Percentiles rank a stretch among this genome's conserved stretches.
Conservation (phyloP, 1,284 basidiomycete genomes). For the Ceratobasidium theobromae region DNA sequence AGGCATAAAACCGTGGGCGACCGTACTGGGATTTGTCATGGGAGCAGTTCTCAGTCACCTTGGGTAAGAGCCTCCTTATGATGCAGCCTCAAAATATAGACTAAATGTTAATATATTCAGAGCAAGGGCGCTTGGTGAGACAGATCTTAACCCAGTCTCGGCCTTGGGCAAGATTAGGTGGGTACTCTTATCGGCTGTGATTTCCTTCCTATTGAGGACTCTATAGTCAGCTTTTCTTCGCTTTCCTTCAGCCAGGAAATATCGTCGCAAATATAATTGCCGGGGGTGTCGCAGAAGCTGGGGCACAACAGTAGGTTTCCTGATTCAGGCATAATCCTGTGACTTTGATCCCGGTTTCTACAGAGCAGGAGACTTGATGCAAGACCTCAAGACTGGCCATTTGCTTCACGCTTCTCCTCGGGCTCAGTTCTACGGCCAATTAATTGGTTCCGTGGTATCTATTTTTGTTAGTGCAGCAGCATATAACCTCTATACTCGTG, state of each 20-base stretch:
- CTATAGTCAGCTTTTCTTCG: conserved; percentile 82
- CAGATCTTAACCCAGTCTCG: conserved; percentile 90
- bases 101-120: conserved; percentile 45
- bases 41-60: conserved; percentile 85
- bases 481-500: conserved; percentile 83
- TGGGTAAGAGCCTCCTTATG: conserved; percentile 69
- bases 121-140: conserved; percentile 89
- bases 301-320: conserved; percentile 77
- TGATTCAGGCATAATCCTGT: background rate
- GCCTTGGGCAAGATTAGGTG: conserved; percentile 86
- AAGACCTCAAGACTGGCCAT: conserved; percentile 96
- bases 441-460: conserved; percentile 84
- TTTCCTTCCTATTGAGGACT: background rate
- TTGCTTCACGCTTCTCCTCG: conserved; percentile 83
- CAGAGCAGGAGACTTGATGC: conserved; percentile 96
- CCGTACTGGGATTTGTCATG: conserved; percentile 77
- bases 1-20: conserved; percentile 94
- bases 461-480: conserved; percentile 88
- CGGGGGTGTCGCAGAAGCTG: conserved; percentile 94
- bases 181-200: background rate
- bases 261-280: conserved; percentile 96
- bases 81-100: background rate
- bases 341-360: background rate
- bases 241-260: conserved; percentile 91
- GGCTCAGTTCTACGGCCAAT: conserved; percentile 85